Base-by-base conservation (phyloP, 768 basidiomycete genomes). In the Phanerochaete carnosa region DNA sequence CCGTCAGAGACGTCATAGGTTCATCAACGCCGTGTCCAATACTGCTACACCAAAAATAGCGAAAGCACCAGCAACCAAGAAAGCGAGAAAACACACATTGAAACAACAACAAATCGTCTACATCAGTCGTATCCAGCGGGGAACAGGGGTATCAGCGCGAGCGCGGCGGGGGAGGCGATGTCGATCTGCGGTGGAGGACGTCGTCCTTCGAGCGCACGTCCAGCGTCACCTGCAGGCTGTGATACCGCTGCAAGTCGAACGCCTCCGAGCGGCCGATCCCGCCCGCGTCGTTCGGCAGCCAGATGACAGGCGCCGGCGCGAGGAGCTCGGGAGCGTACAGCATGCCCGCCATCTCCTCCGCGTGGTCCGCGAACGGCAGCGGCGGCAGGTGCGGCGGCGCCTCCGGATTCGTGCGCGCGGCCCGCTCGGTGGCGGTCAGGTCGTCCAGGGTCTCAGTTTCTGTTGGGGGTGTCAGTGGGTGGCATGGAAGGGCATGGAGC, bases 261-360 rank as follows among this genome's bases (percentile, higher is more conserved):
- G 90, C 90, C 72, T 93, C 91, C 5, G 87, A 84, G 39, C 82
- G 79, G 8, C 87, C 89, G 16, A 92, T 84, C 25, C 88, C 88
- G 16, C 86, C 84, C 12, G 80, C 79, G 70, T 92, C 91, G 70
- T 89, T 87, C 0, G 89, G 89, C n/a, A 93, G 77, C 92, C 92
- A 93, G 54, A 94, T 89, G 61, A 89, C 85, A 1, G 90, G 91
- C 22, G 82, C 76, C 19, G 90, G 89, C 13, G 89, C 89, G 63
- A 90, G 81, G 43, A 93, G 79, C 71, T 91, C 91, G 1, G 91
- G 89, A 3, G 92, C 89, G 68, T 93, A 94, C 39, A 94, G 75
- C 58, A 93, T 85, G 16, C 86, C 85, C 6, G 83, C 81, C 82
- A 89, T 87, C 66, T 90, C 87, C 67, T 89, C 86, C 15, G 88